Base-by-base conservation (phyloP, 805 yeast genomes). In the Priceomyces melissophilus region DNA sequence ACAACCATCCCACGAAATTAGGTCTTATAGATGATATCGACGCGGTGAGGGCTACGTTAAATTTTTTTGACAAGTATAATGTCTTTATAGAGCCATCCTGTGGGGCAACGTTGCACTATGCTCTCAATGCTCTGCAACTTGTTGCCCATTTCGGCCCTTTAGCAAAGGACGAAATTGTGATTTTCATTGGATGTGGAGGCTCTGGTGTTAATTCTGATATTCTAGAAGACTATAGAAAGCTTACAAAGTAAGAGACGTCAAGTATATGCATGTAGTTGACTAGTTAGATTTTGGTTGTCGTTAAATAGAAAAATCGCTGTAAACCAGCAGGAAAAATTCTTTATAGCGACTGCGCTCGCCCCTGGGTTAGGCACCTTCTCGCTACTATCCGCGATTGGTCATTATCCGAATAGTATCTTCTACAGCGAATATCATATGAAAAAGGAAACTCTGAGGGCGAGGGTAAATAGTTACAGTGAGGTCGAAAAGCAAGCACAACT, bases 41-140 rank as follows among this genome's bases (percentile, higher is more conserved):
- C 25, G 57, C 65, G 2, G 50, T 49, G 10, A 40, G 36, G 17
- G 65, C 57, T 1, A 35, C 50, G 6, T 25, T 62, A 6, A 53
- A 50, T 23, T 53, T 47, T 37, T 55, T 53, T 37, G 65, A 62
- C 39, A 37, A 20, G 1, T 51, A 54, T 29, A 53, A 49, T 2
- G 43, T 36, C n/a, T 16, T 53, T 3, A 58, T 59, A 6, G 67
- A 63, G 41, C 66, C 66, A 2, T 65, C 69, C 7, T 63, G 67
- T 53, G 67, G 67, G 3, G 67, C 64, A 10, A 42, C 65, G 1
- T 17, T 55, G 1, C 43, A 51, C 2, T 39, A 48, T 10, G 53
- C 55, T 1, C 41, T 42, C 20, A 40, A 49, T 5, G 43, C 44
- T 10, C 16, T 38, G 26, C 47, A 52, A 9, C 30, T 54, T 13